Conservation (phyloP, 1,139 yeast genomes). For the Yamadazyma songkhlaensis region DNA sequence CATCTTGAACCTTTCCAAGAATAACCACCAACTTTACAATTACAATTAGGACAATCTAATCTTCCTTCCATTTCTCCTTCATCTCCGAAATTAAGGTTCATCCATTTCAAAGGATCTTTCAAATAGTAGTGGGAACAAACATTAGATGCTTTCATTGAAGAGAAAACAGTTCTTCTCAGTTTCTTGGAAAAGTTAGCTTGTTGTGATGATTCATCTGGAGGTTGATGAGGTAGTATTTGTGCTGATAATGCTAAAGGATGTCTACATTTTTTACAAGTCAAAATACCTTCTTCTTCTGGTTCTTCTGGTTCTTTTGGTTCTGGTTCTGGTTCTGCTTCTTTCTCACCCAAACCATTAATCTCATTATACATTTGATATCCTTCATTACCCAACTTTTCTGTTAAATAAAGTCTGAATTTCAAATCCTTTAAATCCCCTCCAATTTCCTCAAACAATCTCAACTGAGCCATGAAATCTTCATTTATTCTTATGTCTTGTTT, state of each 20-base stretch:
- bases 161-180: conserved; percentile 52
- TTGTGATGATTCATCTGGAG: conserved; percentile 57
- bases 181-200: conserved; percentile 63
- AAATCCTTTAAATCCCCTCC: conserved; percentile 22
- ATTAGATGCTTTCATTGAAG: conserved; percentile 51
- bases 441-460: conserved; percentile 52
- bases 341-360: not conserved
- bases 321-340: too few species aligned
- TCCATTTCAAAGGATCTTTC: conserved; percentile 87
- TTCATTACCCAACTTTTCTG: conserved; percentile 22
- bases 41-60: conserved; percentile 73
- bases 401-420: conserved; percentile 26
- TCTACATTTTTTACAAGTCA: conserved; percentile 73
- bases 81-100: conserved; percentile 62
- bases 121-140: conserved; percentile 78
- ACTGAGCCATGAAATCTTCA: conserved; percentile 69
- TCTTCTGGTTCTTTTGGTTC: not conserved
- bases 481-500: conserved; percentile 60
- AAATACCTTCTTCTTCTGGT: conserved; percentile 4
- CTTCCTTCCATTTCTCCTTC: conserved; percentile 81
- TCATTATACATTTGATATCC: conserved; percentile 10
- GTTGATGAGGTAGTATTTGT: conserved; percentile 56
- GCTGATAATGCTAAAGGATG: conserved; percentile 48
- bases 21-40: conserved; percentile 81
- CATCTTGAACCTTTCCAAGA: conserved; percentile 95